Conservation (phyloP, 129 eudicot genomes). For the Flaveria ramosissima region DNA sequence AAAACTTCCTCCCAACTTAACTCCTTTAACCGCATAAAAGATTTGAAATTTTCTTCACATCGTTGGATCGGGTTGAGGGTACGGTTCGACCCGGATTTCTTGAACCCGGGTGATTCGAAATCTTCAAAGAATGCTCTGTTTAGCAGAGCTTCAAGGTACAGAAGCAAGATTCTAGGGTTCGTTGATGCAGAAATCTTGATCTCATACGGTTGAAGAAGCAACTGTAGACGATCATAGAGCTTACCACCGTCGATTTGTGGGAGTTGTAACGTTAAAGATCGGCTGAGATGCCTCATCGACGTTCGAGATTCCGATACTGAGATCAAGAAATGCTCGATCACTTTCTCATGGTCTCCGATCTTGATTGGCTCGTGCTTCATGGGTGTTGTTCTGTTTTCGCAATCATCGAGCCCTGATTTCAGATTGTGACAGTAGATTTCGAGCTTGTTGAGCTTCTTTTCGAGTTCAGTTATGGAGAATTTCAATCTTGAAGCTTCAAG, state of each 20-base stretch:
- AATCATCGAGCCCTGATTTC: conserved; percentile 81
- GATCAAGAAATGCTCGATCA: conserved; percentile 71
- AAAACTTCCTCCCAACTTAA: conserved; percentile 89
- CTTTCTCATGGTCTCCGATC: conserved; percentile 53
- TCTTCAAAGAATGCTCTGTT: conserved; percentile 66
- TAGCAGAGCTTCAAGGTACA: conserved; percentile 71
- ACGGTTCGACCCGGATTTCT: conserved; percentile 41
- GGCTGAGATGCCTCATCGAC: conserved; percentile 55
- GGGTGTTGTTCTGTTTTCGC: conserved; percentile 30
- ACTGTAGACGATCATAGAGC: conserved; percentile 60
- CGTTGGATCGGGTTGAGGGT: conserved; percentile 61
- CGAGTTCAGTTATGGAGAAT: conserved; percentile 74
- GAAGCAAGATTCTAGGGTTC: conserved; percentile 55
- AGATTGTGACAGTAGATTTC: conserved; percentile 76
- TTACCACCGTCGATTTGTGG: conserved; percentile 61
- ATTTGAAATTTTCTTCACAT: conserved; percentile 62
- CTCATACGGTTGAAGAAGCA: conserved; percentile 64
- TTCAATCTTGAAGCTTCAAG: conserved; percentile 73
- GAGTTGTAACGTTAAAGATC: conserved; percentile 65
- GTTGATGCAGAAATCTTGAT: conserved; percentile 61
- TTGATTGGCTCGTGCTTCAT: conserved; percentile 37
- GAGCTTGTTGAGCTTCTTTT: conserved; percentile 84
- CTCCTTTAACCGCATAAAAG: conserved; percentile 49
- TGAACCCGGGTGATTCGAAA: conserved; percentile 52
- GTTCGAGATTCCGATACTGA: conserved; percentile 71